Percentiles rank a stretch among this genome's conserved stretches.
Conservation (phyloP, 495 filamentous ascomycete genomes). For the Halenospora varia region DNA sequence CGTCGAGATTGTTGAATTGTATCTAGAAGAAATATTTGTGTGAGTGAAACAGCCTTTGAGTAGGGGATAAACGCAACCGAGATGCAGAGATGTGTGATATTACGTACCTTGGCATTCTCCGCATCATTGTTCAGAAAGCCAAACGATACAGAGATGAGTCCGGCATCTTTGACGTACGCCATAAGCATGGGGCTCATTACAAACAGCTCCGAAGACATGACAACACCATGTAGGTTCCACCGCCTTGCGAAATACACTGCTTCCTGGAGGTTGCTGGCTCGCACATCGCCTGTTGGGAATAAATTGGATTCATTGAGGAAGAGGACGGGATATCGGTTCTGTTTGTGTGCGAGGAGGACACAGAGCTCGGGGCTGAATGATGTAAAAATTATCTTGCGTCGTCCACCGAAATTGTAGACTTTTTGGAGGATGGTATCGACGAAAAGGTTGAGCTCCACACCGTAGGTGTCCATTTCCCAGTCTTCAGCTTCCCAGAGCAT, state of each 20-base stretch:
- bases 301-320: constrained; percentile 37
- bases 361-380: constrained; percentile 43
- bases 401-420: constrained; percentile 20
- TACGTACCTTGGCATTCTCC: constrained; percentile 24
- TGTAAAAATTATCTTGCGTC: constrained; percentile 35
- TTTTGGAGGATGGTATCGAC: constrained; percentile 34
- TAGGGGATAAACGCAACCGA: background rate
- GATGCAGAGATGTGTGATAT: background rate
- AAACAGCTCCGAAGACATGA: constrained; percentile 32
- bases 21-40: background rate
- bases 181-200: constrained; percentile 33
- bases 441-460: constrained; percentile 39
- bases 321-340: constrained; percentile 36
- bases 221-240: constrained; percentile 35
- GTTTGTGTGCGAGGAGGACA: constrained; percentile 36
- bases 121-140: constrained; percentile 33
- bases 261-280: constrained; percentile 33
- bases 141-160: constrained; percentile 29
- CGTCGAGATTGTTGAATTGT: background rate
- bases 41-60: background rate
- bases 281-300: constrained; percentile 26
- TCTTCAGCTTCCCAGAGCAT: constrained; percentile 38
- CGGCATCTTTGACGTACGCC: constrained; percentile 24
- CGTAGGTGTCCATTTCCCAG: constrained; percentile 28
- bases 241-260: constrained; percentile 34